Base-by-base conservation (phyloP, 2,329 filamentous ascomycete genomes). In the Arachnopeziza araneosa region DNA sequence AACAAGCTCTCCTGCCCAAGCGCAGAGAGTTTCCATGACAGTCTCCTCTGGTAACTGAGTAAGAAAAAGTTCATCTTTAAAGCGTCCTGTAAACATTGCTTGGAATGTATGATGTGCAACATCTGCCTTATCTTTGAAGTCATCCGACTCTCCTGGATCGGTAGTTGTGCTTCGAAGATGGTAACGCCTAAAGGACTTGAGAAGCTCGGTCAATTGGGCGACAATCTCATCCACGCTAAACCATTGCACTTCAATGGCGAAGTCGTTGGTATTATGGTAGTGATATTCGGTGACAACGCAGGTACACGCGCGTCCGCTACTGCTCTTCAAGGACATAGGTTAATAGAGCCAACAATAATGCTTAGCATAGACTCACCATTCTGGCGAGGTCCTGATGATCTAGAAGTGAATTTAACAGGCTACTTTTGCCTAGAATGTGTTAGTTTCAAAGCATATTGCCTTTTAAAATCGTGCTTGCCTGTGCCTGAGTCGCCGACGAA, bases 401-500 rank as follows among this genome's bases (percentile, higher is more conserved):
- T 2, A 82, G 24, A 56, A 81, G 69, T 0, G 77, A 79, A 63
- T 81, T 81, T 19, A 81, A 69, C 2, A 81, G 66, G 60, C 79
- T 81, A 59, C 78, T 80, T 68, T 81, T 80, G 0, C 79, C 78
- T 75, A 30, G 24, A n/a, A 26, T 32, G 55, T 52, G 54, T 57
- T 14, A 58, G 52, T 52, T 61, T 24, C 8, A 44, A 55, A 48
- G 10, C 32, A 22, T 32, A 55, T 23, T 24, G 19, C 52, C 9
- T 17, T n/a, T 24, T 50, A 9, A 49, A 8, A 24, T 57, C 8
- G 36, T 32, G 50, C 73, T 64, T 64, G 77, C 77, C 76, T 36
- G 75, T 77, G 2, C 79, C 79, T 14, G 78, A 79, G 61, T 80
- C 78, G 0, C 79, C 79, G 0, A 81, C 76, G 49, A 81, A 75